Percentiles rank a stretch among this genome's conserved stretches.
These are phyloP conservation scores for Carallia pectinifolia DNA, from an alignment of 345 rosid species.

Conservation along the genomic window DNA sequence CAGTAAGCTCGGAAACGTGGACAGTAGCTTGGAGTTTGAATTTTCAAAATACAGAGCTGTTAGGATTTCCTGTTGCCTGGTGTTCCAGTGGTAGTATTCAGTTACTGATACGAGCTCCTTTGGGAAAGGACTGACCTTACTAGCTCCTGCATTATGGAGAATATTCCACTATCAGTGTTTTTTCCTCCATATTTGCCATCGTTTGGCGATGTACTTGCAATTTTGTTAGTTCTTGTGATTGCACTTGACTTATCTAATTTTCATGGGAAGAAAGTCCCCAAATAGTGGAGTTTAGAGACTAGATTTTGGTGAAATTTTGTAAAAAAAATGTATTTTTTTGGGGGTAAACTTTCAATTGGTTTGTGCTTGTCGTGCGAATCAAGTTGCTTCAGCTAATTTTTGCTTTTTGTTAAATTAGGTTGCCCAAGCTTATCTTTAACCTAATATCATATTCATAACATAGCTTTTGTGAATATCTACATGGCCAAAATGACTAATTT, in stretches of 20 bases:
- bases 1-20: slow-evolving; percentile 2
- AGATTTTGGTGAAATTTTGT: no score
- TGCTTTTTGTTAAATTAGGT: no score
- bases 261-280: neutral
- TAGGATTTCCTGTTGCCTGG: slow-evolving; percentile 13
- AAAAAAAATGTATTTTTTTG: no score
- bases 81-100: slow-evolving; percentile 15
- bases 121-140: slow-evolving; percentile 28
- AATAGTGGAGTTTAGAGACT: no score
- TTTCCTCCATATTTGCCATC: neutral
- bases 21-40: slow-evolving; percentile 8
- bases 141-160: slow-evolving; percentile 6
- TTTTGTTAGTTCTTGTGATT: neutral
- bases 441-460: no score
- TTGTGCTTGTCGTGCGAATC: neutral
- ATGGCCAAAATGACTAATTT: no score
- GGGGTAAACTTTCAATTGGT: neutral
- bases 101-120: slow-evolving; percentile 9
- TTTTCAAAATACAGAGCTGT: slow-evolving; percentile 2
- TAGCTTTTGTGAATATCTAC: no score
- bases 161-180: slow-evolving; percentile 3
- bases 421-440: no score
- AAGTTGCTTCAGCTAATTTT: no score
- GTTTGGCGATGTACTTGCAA: slow-evolving; percentile 4
- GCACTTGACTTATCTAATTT: neutral